These are phyloP conservation scores for Ramalina peruviana DNA, from an alignment of 495 filamentous ascomycete genomes.

Conservation along the genomic window DNA sequence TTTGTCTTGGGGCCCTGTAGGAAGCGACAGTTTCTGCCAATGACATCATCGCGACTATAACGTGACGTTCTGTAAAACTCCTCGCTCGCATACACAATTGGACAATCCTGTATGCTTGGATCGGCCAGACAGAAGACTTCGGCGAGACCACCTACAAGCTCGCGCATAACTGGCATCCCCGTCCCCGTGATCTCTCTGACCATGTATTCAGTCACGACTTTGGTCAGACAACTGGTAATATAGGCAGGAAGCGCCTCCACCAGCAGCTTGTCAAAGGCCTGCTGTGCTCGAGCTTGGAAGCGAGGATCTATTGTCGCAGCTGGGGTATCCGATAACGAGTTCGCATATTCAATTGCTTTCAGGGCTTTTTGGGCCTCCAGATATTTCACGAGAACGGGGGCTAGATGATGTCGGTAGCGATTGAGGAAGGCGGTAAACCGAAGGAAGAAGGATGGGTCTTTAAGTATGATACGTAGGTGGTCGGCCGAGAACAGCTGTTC, in stretches of 20 bases:
- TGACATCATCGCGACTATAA: constrained; percentile 42
- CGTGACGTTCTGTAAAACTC: constrained; percentile 50
- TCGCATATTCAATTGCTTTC: constrained; percentile 58
- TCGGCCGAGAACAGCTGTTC: constrained; percentile 53
- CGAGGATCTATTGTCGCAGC: constrained; percentile 34
- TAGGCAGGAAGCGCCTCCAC: constrained; percentile 59
- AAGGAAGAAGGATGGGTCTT: constrained; percentile 55
- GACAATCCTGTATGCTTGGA: constrained; percentile 57
- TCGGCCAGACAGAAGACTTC: constrained; percentile 72
- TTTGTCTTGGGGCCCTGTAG: constrained; percentile 48
- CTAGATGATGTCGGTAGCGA: constrained; percentile 53
- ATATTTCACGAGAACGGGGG: constrained; percentile 52
- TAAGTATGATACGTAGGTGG: constrained; percentile 45
- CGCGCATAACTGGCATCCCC: constrained; percentile 38
- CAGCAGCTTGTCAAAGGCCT: constrained; percentile 46
- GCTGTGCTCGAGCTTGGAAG: constrained; percentile 41
- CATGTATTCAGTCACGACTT: constrained; percentile 45
- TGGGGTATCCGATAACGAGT: constrained; percentile 39
- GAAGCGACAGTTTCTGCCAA: constrained; percentile 50
- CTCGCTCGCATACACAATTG: constrained; percentile 66
- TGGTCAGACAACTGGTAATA: constrained; percentile 46
- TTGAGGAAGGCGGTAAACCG: constrained; percentile 54
- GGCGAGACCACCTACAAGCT: constrained; percentile 55
- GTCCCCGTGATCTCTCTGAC: constrained; percentile 44
- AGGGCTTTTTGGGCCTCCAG: constrained; percentile 51